phyloP scores from a whole-genome alignment of 495 filamentous ascomycete genomes.

The Pseudevernia furfuracea region DNA sequence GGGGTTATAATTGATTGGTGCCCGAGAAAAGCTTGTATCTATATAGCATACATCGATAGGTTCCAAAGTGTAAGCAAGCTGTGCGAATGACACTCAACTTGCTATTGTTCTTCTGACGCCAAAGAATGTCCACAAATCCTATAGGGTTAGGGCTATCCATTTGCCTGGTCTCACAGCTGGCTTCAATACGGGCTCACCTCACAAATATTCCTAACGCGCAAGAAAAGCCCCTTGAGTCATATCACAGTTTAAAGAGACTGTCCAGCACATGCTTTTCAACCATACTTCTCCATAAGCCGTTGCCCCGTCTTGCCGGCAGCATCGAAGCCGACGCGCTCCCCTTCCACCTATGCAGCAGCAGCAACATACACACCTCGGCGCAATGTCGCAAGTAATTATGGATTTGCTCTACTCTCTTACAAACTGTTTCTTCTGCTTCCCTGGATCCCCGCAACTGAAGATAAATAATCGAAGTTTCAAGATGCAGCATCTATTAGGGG shows the following conservation, averaged over 20 bases:
- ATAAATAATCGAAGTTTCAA: constrained; percentile 95
- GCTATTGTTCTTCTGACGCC: background rate
- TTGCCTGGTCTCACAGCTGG: background rate
- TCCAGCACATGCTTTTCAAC: background rate
- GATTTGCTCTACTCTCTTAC: constrained; percentile 86
- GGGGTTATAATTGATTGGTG: background rate
- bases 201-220: background rate
- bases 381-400: constrained; percentile 78
- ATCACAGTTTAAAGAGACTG: too few relatives aligned
- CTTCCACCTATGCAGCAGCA: constrained; percentile 15
- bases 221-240: background rate
- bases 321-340: constrained; percentile 2
- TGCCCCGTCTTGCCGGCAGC: background rate
- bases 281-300: background rate
- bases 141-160: background rate
- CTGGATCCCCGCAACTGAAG: constrained; percentile 82
- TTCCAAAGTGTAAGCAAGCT: background rate
- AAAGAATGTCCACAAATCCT: background rate
- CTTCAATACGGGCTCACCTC: background rate
- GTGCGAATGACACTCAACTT: background rate
- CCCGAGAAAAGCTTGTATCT: background rate
- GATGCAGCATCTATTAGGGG: constrained; percentile 84
- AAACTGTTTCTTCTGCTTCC: constrained; percentile 92
- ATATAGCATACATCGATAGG: background rate
- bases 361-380: constrained; percentile 19